These are phyloP conservation scores for Perkinsus marinus DNA, from an alignment of 169 alveolate species.

Conservation along the genomic window DNA sequence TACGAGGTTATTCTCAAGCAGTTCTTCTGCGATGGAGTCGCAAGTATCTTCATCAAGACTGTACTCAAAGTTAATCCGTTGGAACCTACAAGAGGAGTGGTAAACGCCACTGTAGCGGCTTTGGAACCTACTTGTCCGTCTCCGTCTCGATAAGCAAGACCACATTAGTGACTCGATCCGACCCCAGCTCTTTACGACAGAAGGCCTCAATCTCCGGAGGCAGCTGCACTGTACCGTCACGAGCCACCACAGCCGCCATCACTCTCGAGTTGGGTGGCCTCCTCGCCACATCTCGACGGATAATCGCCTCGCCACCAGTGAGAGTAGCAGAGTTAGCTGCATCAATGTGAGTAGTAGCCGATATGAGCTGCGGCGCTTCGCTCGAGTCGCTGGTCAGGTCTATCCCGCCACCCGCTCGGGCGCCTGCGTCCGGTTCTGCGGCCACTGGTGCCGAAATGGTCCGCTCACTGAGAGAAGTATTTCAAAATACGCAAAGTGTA, in stretches of 20 bases:
- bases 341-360: background rate
- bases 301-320: background rate
- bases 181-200: background rate
- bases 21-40: conserved; percentile 1
- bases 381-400: background rate
- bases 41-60: background rate
- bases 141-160: background rate
- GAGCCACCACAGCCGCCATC: background rate
- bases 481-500: background rate
- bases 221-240: background rate
- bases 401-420: background rate
- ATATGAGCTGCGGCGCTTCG: background rate
- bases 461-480: background rate
- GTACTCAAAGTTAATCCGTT: background rate
- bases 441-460: background rate
- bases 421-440: background rate
- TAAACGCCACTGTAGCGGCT: background rate
- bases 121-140: background rate
- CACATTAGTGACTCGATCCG: background rate
- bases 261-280: background rate
- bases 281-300: background rate
- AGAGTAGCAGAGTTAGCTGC: background rate
- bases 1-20: background rate
- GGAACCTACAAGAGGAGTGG: background rate
- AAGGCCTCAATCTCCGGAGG: background rate